phyloP scores from a whole-genome alignment of 176 grass and related monocot species.

The Ensete glaucum region DNA sequence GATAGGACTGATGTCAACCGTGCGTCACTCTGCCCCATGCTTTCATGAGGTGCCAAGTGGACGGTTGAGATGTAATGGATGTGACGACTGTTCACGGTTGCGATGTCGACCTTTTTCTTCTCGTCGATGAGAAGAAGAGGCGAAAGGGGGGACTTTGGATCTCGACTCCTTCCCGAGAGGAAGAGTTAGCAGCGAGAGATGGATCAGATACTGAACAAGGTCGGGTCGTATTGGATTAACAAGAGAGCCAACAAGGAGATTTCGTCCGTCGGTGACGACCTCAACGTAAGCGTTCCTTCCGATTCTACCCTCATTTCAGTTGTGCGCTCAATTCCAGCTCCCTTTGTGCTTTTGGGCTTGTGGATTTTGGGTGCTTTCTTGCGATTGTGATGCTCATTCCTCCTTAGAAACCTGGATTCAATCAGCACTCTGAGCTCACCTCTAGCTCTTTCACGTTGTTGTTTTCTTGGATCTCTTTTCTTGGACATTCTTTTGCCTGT shows the following conservation, averaged over 20 bases:
- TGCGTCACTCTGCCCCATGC: too few species aligned
- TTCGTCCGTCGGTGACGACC: slow-evolving; percentile 74
- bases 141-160: neutral
- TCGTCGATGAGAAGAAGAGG: too few species aligned
- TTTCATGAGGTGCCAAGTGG: too few species aligned
- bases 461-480: neutral
- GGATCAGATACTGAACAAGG: slow-evolving; percentile 98
- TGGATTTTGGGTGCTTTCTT: neutral
- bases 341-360: neutral
- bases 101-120: too few species aligned
- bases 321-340: neutral
- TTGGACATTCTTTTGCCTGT: too few species aligned
- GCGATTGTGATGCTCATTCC: too few species aligned
- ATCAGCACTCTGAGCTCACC: too few species aligned
- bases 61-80: too few species aligned
- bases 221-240: slow-evolving; percentile 84
- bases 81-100: too few species aligned
- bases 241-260: slow-evolving; percentile 89
- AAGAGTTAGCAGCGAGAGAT: slow-evolving; percentile 24
- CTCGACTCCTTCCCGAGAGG: neutral
- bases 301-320: neutral
- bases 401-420: too few species aligned
- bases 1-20: too few species aligned
- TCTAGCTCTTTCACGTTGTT: neutral
- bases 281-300: slow-evolving; percentile 46